These are phyloP conservation scores for Platanus orientalis DNA, from an alignment of 164 flowering plant genomes.

Conservation along the genomic window DNA sequence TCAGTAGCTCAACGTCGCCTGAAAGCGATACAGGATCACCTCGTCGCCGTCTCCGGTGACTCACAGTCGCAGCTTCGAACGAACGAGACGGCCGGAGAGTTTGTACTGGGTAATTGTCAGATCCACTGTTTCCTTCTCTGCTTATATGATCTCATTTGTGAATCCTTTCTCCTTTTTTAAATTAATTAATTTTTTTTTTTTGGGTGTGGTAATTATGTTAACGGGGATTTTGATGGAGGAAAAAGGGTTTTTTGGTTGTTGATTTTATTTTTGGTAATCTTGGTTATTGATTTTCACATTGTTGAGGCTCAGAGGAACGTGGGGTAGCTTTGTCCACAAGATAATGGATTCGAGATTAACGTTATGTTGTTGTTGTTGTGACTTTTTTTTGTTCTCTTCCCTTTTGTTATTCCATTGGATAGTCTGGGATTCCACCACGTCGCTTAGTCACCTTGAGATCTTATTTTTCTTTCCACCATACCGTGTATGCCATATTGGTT, in stretches of 20 bases:
- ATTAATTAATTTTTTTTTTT: too few relatives aligned
- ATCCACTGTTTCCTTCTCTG: neutral
- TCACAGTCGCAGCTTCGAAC: slow-evolving; percentile 12
- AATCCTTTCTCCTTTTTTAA: too few relatives aligned
- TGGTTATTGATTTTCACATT: too few relatives aligned
- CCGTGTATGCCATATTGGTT: neutral
- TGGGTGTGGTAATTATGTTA: too few relatives aligned
- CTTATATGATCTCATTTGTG: neutral
- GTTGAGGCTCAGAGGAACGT: neutral
- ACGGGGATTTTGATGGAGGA: too few relatives aligned
- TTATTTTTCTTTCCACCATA: neutral
- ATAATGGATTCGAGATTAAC: too few relatives aligned
- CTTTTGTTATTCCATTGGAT: too few relatives aligned
- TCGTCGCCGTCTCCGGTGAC: slow-evolving; percentile 15
- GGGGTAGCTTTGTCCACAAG: neutral
- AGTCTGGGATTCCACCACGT: too few relatives aligned
- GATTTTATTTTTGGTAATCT: neutral
- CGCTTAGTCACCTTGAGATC: too few relatives aligned
- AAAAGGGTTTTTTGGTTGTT: neutral
- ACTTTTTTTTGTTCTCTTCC: too few relatives aligned
- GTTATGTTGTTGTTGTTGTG: too few relatives aligned
- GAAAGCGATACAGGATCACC: slow-evolving; percentile 33
- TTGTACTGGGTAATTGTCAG: slow-evolving; percentile 20
- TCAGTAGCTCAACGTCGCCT: slow-evolving; percentile 35
- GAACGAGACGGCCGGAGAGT: slow-evolving; percentile 34